Conservation (phyloP, 2,329 filamentous ascomycete genomes). For the Ophiostoma piceae region DNA sequence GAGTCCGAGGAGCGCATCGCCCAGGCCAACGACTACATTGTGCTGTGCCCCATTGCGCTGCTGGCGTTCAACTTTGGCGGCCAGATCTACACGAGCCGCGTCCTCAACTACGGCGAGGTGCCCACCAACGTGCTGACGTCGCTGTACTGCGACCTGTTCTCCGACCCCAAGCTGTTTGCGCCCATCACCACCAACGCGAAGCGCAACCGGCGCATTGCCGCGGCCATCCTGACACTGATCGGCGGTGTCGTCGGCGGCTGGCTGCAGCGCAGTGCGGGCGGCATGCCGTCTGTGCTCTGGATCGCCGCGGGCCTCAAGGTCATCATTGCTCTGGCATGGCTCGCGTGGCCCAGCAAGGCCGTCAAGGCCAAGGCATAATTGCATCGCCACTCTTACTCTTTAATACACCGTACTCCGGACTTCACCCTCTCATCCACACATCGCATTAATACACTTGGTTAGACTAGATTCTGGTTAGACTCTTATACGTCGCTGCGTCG, state of each 20-base stretch:
- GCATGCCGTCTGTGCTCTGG: conserved; percentile 45
- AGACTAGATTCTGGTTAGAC: background rate
- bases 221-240: conserved; percentile 45
- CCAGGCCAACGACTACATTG: conserved; percentile 37
- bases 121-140: conserved; percentile 53
- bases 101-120: conserved; percentile 50
- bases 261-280: conserved; percentile 47
- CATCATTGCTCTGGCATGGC: conserved; percentile 53
- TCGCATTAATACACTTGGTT: conserved; percentile 5
- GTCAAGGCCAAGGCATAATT: conserved; percentile 3
- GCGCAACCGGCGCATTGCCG: conserved; percentile 46
- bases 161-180: conserved; percentile 46
- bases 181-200: conserved; percentile 43
- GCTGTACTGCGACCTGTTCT: conserved; percentile 50
- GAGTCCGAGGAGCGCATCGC: conserved; percentile 39
- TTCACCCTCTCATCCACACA: background rate
- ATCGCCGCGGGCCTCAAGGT: conserved; percentile 54
- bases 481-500: background rate
- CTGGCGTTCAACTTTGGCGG: conserved; percentile 53
- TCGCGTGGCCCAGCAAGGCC: conserved; percentile 48
- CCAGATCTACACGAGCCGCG: conserved; percentile 49
- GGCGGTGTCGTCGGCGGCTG: conserved; percentile 49
- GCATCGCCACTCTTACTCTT: background rate
- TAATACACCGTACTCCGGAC: background rate
- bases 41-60: conserved; percentile 38